Evolutionary conservation across 805 yeast species (phyloP), one percentile per base, ranked within the genome.

Genomic region (Kluyveromyces wickerhamii): DNA sequence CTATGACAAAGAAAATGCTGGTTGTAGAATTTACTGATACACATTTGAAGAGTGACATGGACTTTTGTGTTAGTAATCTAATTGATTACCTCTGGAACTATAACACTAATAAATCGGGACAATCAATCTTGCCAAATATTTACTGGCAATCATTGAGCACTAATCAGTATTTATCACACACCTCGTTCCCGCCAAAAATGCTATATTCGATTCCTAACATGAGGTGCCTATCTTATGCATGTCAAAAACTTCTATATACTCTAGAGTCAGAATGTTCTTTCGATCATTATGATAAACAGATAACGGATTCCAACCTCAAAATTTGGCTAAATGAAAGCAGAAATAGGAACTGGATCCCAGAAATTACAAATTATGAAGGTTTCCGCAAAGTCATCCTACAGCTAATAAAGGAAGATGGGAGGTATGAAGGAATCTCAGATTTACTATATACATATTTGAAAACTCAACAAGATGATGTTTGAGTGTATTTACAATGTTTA

Each of bases 371-470:
- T n/a, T n/a, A n/a, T n/a, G n/a, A n/a, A n/a, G 13, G 16, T 14
- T 39, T 32, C 25, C 12, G 28, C n/a, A n/a, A n/a, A n/a, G n/a
- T n/a, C n/a, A n/a, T n/a, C n/a, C n/a, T n/a, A n/a, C n/a, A n/a
- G n/a, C n/a, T n/a, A n/a, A n/a, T n/a, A n/a, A n/a, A n/a, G n/a
- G 59, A 63, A 23, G 59, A 52, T 29, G 53, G 39, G 12, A 27
- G 79, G 2, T 77, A 69, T 37, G 42, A 38, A 7, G 78, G 81
- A 0, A 41, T 77, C 3, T 59, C 69, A 4, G 65, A 64, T 21
- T 61, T 79, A 27, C 47, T 79, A 12, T 73, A 69, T 44, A 64
- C 69, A 13, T 75, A 79, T 22, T 43, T 79, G 42, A 71, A 69
- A 44, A 69, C 77, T 40, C 53, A 77, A 8, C 47, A 65, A 5